These are phyloP conservation scores for Mitragyna speciosa DNA, from an alignment of 257 asterid species.

Conservation along the genomic window DNA sequence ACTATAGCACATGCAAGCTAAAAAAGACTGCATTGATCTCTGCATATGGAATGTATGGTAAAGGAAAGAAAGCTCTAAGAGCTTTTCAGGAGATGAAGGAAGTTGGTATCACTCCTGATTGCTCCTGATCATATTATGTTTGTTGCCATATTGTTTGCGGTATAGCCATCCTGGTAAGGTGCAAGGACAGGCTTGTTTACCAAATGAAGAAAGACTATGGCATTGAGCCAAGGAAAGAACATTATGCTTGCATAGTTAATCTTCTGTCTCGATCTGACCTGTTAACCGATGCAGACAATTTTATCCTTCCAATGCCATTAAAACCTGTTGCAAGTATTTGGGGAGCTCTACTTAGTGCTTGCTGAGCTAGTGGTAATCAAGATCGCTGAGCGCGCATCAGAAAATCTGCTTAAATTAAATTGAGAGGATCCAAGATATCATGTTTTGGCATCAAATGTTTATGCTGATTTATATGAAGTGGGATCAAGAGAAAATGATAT, in stretches of 20 bases:
- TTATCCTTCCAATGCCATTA: constrained; percentile 67
- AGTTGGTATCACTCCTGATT: constrained; percentile 41
- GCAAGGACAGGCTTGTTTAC: constrained; percentile 55
- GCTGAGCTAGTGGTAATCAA: constrained; percentile 55
- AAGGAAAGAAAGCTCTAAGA: constrained; percentile 69
- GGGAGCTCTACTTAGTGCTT: constrained; percentile 81
- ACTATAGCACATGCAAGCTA: constrained; percentile 59
- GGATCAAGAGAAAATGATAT: constrained; percentile 60
- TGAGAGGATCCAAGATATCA: constrained; percentile 69
- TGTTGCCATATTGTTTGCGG: constrained; percentile 61
- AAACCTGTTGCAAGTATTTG: constrained; percentile 79
- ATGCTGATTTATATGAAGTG: constrained; percentile 65
- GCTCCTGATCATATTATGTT: constrained; percentile 63
- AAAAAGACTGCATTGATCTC: constrained; percentile 76
- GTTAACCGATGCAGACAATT: constrained; percentile 68
- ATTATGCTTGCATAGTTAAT: constrained; percentile 82
- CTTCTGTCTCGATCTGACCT: constrained; percentile 76
- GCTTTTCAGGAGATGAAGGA: constrained; percentile 61
- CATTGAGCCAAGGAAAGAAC: constrained; percentile 74
- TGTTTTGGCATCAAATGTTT: constrained; percentile 72
- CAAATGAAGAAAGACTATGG: constrained; percentile 63
- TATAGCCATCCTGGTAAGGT: constrained; percentile 90
- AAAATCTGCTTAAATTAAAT: constrained; percentile 40
- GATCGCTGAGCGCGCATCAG: constrained; percentile 56
- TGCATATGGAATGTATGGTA: constrained; percentile 84